Evolutionary conservation across 164 flowering plant species (phyloP).

Genomic region (Stephania japonica): DNA sequence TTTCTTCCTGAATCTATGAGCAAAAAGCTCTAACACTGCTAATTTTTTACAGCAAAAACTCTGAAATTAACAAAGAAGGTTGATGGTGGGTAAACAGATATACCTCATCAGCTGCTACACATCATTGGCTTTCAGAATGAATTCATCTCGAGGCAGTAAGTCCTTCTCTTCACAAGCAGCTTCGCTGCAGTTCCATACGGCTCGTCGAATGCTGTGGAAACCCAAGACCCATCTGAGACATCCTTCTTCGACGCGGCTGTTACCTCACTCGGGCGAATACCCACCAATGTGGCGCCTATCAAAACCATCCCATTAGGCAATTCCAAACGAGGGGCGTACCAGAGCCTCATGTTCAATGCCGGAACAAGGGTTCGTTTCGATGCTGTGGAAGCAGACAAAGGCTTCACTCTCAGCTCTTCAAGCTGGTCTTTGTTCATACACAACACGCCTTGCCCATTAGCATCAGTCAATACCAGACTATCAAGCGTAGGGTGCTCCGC

Average conservation of each 20-base stretch:
- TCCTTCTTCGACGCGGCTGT: constrained; percentile 41
- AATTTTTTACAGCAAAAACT: too few relatives aligned
- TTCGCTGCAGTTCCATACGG: constrained; percentile 29
- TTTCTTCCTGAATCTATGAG: not conserved
- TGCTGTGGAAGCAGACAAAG: constrained; percentile 71
- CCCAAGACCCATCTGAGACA: constrained; percentile 32
- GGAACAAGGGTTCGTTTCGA: constrained; percentile 87
- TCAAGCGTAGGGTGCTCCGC: constrained; percentile 72
- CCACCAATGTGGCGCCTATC: constrained; percentile 89
- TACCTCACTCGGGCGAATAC: constrained; percentile 79
- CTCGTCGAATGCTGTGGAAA: constrained; percentile 25
- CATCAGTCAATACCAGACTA: constrained; percentile 64
- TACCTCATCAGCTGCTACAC: not conserved
- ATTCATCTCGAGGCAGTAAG: constrained; percentile 21
- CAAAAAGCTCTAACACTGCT: not conserved
- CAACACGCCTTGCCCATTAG: constrained; percentile 85
- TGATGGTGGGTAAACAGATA: not conserved
- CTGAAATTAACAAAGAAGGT: not conserved
- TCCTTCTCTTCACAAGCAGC: constrained; percentile 30
- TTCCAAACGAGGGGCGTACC: constrained; percentile 81
- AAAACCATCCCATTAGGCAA: constrained; percentile 63
- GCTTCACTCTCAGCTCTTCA: constrained; percentile 85
- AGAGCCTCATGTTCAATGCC: constrained; percentile 75
- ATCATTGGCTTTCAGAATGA: not conserved
- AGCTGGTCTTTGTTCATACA: constrained; percentile 80